A percentile compares a stretch with the other conserved stretches of the same genome.
phyloP scores from a whole-genome alignment of 1,139 yeast genomes.

The Starmera stellimalicola region DNA sequence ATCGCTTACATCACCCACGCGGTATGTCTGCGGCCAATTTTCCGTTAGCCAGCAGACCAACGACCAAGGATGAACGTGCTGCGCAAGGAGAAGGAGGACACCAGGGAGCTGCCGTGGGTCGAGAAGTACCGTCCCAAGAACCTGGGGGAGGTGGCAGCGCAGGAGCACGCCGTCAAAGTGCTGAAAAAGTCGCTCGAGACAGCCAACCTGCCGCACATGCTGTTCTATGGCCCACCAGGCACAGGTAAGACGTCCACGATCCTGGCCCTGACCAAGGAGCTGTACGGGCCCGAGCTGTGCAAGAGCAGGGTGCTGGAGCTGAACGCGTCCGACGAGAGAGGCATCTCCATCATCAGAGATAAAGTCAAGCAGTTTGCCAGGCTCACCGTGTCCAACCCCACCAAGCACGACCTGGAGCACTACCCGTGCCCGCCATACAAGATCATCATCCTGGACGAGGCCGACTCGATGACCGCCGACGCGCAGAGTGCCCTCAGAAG shows the following conservation, averaged over 20 bases:
- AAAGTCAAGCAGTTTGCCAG: slow-evolving; percentile 90
- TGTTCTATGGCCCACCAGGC: slow-evolving; percentile 96
- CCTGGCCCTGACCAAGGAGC: slow-evolving; percentile 74
- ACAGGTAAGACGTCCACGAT: slow-evolving; percentile 95
- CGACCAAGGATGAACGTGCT: slow-evolving; percentile 1
- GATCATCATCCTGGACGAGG: slow-evolving; percentile 80
- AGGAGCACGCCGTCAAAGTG: slow-evolving; percentile 83
- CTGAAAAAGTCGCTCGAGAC: slow-evolving; percentile 68
- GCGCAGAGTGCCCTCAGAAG: slow-evolving; percentile 94
- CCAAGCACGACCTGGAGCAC: slow-evolving; percentile 50
- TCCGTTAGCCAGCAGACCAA: neutral
- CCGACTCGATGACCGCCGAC: slow-evolving; percentile 97
- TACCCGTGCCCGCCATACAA: slow-evolving; percentile 96
- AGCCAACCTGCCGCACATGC: slow-evolving; percentile 87
- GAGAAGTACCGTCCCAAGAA: slow-evolving; percentile 47
- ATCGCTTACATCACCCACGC: too few species aligned
- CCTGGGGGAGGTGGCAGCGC: slow-evolving; percentile 82
- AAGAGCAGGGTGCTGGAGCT: slow-evolving; percentile 79
- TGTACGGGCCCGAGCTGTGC: slow-evolving; percentile 61
- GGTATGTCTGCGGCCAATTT: slow-evolving; percentile 1
- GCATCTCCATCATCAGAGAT: slow-evolving; percentile 86
- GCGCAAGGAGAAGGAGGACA: slow-evolving; percentile 4
- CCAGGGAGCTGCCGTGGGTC: slow-evolving; percentile 20
- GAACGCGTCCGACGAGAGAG: slow-evolving; percentile 95
- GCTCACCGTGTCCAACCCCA: slow-evolving; percentile 73